phyloP scores from a whole-genome alignment of 2,329 filamentous ascomycete genomes.

The Neoascochyta sp. region DNA sequence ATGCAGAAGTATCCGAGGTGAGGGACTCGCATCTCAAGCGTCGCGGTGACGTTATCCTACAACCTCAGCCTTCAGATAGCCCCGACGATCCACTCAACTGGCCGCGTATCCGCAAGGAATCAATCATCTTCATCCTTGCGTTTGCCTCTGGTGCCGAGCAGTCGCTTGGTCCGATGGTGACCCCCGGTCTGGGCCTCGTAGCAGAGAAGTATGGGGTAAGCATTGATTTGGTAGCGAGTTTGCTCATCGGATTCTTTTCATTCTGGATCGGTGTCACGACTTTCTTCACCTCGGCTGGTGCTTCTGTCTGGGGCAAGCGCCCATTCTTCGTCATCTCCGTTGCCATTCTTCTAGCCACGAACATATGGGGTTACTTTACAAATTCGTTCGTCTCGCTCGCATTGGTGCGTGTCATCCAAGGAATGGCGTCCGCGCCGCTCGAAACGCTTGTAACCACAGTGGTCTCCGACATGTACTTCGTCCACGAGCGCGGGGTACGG shows the following conservation, averaged over 20 bases:
- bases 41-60: constrained; percentile 68
- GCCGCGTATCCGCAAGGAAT: constrained; percentile 26
- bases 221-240: constrained; percentile 38
- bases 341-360: constrained; percentile 35
- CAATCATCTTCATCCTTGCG: constrained; percentile 33
- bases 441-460: constrained; percentile 86
- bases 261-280: constrained; percentile 42
- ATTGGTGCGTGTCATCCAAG: constrained; percentile 70
- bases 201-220: constrained; percentile 37
- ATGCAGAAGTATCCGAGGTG: background rate
- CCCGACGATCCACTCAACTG: constrained; percentile 74
- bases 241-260: constrained; percentile 38
- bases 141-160: constrained; percentile 35
- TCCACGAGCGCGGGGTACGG: constrained; percentile 77
- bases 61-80: constrained; percentile 87
- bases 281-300: constrained; percentile 43
- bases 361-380: constrained; percentile 42
- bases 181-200: constrained; percentile 37
- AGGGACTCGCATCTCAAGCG: constrained; percentile 32
- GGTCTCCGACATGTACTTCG: constrained; percentile 86
- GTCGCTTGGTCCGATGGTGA: constrained; percentile 42
- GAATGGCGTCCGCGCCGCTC: constrained; percentile 81
- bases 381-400: constrained; percentile 39
- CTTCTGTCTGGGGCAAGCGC: constrained; percentile 39
- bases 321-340: constrained; percentile 40